Conservation (phyloP, 2,329 filamentous ascomycete genomes). For the Colletotrichum simmondsii region DNA sequence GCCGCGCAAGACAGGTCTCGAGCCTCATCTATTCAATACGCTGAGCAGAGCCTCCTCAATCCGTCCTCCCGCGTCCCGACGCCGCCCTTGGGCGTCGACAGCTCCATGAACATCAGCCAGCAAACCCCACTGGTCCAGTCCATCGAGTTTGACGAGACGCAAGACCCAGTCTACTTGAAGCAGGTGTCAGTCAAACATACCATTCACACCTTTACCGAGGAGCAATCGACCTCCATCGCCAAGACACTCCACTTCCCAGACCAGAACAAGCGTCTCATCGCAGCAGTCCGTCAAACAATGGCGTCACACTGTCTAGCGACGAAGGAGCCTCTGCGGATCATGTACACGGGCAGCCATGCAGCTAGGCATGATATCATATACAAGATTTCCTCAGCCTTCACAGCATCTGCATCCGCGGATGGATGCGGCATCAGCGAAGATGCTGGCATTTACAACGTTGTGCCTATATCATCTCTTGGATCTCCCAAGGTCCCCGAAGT, state of each 20-base stretch:
- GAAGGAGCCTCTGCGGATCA: conserved; percentile 56
- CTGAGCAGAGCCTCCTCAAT: conserved; percentile 58
- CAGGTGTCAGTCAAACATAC: conserved; percentile 59
- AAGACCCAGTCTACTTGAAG: conserved; percentile 45
- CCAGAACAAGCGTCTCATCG: conserved; percentile 49
- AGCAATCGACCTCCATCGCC: conserved; percentile 49
- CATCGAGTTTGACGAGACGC: conserved; percentile 58
- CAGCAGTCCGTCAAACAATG: conserved; percentile 61
- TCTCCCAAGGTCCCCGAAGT: conserved; percentile 57
- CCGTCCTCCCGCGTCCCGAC: conserved; percentile 45
- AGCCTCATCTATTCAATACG: conserved; percentile 58
- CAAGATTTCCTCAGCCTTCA: conserved; percentile 61
- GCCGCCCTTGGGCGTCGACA: conserved; percentile 20
- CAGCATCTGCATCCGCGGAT: conserved; percentile 47
- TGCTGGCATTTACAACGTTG: conserved; percentile 61
- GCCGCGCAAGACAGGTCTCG: conserved; percentile 40
- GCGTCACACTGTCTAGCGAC: conserved; percentile 55
- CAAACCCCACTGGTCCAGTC: conserved; percentile 41
- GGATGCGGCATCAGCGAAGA: conserved; percentile 22
- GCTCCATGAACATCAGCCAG: conserved; percentile 36
- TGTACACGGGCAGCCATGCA: conserved; percentile 59
- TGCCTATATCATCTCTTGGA: conserved; percentile 61
- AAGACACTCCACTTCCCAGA: conserved; percentile 43
- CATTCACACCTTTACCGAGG: conserved; percentile 53
- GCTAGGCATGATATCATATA: conserved; percentile 53